These are phyloP conservation scores for Vaccinium myrtillus DNA, from an alignment of 148 eudicot genomes.

Conservation along the genomic window DNA sequence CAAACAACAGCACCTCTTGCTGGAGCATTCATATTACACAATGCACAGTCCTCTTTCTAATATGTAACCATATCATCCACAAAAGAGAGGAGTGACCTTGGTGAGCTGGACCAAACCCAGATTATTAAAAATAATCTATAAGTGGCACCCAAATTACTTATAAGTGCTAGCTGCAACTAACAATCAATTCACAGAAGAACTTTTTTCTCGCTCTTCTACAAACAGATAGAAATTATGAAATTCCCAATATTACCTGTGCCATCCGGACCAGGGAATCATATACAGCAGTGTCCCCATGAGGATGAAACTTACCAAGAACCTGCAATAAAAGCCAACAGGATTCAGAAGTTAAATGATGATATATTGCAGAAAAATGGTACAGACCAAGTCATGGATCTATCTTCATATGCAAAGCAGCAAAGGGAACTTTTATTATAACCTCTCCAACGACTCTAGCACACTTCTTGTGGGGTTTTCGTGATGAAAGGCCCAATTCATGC, in stretches of 20 bases:
- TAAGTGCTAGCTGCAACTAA: background rate
- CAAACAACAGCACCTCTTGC: background rate
- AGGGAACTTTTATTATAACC: slow-evolving; percentile 39
- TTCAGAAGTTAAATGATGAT: slow-evolving; percentile 17
- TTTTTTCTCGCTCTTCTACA: background rate
- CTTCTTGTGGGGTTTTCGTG: slow-evolving; percentile 89
- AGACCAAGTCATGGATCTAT: background rate
- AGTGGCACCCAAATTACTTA: background rate
- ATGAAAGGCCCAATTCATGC: slow-evolving; percentile 95
- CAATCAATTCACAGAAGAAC: background rate
- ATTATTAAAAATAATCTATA: background rate
- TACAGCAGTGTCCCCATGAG: slow-evolving; percentile 95
- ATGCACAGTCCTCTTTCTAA: background rate
- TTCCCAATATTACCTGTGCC: slow-evolving; percentile 79
- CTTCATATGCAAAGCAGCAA: background rate
- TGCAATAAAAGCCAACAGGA: slow-evolving; percentile 25
- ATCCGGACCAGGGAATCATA: slow-evolving; percentile 94
- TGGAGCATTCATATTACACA: background rate
- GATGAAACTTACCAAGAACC: slow-evolving; percentile 98
- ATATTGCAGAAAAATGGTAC: background rate
- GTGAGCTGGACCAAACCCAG: slow-evolving; percentile 6
- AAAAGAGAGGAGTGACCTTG: background rate
- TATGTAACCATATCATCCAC: background rate
- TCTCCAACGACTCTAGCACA: slow-evolving; percentile 99
- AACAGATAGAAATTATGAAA: background rate